A percentile compares a stretch with the other conserved stretches of the same genome.
Conservation (phyloP, 768 basidiomycete species). For the Podaxis sp. region DNA sequence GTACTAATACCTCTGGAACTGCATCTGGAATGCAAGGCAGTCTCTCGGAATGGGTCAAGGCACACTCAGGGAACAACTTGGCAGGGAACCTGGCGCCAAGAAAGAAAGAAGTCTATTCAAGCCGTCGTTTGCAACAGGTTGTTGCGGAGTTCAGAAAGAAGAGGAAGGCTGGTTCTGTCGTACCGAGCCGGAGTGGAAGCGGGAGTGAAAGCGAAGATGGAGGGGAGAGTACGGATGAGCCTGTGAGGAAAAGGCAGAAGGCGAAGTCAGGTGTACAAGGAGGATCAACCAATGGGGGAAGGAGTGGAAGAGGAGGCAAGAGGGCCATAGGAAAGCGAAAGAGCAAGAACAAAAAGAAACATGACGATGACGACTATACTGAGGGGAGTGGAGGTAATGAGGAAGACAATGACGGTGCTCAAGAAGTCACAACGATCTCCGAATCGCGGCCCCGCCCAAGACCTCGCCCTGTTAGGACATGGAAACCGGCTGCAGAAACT, state of each 20-base stretch:
- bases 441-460: conserved; percentile 44
- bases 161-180: conserved; percentile 31
- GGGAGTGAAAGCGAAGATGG: conserved; percentile 25
- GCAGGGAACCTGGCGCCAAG: conserved; percentile 72
- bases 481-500: background rate
- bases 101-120: conserved; percentile 78
- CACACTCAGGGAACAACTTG: conserved; percentile 47
- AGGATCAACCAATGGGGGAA: conserved; percentile 11
- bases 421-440: conserved; percentile 23
- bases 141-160: conserved; percentile 79
- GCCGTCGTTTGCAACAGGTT: conserved; percentile 85
- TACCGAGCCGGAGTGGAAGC: conserved; percentile 17
- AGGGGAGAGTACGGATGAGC: conserved; percentile 18
- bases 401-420: conserved; percentile 13
- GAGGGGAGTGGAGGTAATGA: conserved; percentile 11
- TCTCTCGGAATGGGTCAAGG: conserved; percentile 73
- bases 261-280: background rate
- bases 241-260: conserved; percentile 29
- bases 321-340: conserved; percentile 10
- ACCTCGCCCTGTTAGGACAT: conserved; percentile 21
- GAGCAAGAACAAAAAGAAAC: background rate
- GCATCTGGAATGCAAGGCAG: conserved; percentile 77
- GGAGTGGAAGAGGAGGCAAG: conserved; percentile 17
- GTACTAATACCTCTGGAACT: conserved; percentile 42
- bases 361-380: conserved; percentile 6